These are phyloP conservation scores for Incumbomyces lentus DNA, from an alignment of 2,329 filamentous ascomycete genomes.

Conservation along the genomic window DNA sequence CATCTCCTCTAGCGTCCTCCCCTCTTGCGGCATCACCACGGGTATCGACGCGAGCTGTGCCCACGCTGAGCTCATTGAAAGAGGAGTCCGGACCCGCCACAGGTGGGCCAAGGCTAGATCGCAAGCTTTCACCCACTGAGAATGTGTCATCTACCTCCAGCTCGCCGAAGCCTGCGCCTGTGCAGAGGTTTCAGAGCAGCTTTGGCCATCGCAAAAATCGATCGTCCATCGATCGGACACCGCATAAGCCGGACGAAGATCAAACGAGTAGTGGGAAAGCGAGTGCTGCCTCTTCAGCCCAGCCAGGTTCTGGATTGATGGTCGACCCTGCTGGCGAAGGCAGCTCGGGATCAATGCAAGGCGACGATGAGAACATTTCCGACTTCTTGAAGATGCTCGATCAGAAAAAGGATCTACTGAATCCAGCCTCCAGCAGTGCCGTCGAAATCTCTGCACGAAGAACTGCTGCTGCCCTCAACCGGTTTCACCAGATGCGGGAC, in stretches of 20 bases:
- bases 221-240: conserved; percentile 64
- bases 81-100: conserved; percentile 32
- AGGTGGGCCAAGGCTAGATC: conserved; percentile 23
- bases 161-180: conserved; percentile 67
- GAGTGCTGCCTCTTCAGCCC: conserved; percentile 42
- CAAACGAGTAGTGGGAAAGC: conserved; percentile 48
- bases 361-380: conserved; percentile 85
- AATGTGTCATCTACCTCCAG: conserved; percentile 57
- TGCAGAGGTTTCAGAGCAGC: conserved; percentile 85
- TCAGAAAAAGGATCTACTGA: conserved; percentile 73
- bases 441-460: conserved; percentile 61
- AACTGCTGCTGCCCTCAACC: conserved; percentile 68
- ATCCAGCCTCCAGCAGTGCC: conserved; percentile 45
- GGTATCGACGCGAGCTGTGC: conserved; percentile 34
- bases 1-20: conserved; percentile 58
- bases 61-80: conserved; percentile 27
- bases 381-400: conserved; percentile 87
- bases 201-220: conserved; percentile 77
- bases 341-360: conserved; percentile 55
- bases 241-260: conserved; percentile 40
- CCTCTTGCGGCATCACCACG: conserved; percentile 43
- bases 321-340: conserved; percentile 55
- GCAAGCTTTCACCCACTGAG: conserved; percentile 38
- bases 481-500: conserved; percentile 81
- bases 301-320: conserved; percentile 69